Percentiles rank a stretch among this genome's conserved stretches.
Conservation (phyloP, 352 stramenopile genomes). For the Phytophthora pini region DNA sequence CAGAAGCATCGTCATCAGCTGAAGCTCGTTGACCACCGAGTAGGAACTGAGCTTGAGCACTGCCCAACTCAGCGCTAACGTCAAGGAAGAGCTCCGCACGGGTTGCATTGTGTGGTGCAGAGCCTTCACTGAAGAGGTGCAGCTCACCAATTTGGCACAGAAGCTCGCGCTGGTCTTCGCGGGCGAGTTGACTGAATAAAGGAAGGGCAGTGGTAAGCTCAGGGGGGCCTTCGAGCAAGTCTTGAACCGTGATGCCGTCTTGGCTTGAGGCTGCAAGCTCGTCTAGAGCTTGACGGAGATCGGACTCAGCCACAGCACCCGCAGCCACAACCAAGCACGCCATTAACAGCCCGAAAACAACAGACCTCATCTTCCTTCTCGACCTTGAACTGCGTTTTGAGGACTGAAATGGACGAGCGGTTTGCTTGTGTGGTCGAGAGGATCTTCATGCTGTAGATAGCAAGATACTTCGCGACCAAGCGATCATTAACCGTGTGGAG, state of each 20-base stretch:
- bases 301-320: conserved; percentile 15
- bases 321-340: conserved; percentile 9
- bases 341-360: conserved; percentile 17
- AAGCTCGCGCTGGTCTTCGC: conserved; percentile 30
- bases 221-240: conserved; percentile 22
- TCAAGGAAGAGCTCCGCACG: conserved; percentile 44
- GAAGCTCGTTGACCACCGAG: conserved; percentile 40
- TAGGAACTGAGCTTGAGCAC: conserved; percentile 53
- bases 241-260: conserved; percentile 14
- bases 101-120: conserved; percentile 19
- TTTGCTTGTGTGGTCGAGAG: conserved; percentile 22
- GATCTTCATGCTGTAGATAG: conserved; percentile 27
- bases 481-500: conserved; percentile 6
- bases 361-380: conserved; percentile 21
- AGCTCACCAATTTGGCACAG: conserved; percentile 50
- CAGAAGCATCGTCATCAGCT: conserved; percentile 17
- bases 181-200: conserved; percentile 31
- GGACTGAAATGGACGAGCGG: conserved; percentile 18
- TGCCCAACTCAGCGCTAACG: conserved; percentile 42
- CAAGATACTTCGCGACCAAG: conserved; percentile 12
- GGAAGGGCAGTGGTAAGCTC: conserved; percentile 21
- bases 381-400: conserved; percentile 15
- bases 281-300: conserved; percentile 21
- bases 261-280: conserved; percentile 20
- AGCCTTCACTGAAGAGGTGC: conserved; percentile 34